Evolutionary conservation across 352 stramenopile species (phyloP).

Genomic region (Phytopythium chamaehyphon): DNA sequence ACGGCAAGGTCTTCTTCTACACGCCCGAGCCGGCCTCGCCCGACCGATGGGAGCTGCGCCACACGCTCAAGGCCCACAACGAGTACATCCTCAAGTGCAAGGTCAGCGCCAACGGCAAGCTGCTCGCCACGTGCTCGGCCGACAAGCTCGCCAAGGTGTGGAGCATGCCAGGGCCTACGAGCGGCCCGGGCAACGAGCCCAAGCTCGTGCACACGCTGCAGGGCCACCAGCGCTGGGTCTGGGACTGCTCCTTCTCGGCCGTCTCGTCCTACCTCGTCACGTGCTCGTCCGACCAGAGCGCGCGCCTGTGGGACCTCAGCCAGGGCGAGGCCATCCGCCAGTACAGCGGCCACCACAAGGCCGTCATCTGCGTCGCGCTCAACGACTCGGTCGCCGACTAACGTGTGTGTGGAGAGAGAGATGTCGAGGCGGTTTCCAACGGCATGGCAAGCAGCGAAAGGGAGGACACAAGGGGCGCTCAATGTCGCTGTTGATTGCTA

Average conservation of each 20-base stretch:
- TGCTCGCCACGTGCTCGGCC: slow-evolving; percentile 91
- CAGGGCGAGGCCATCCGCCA: slow-evolving; percentile 83
- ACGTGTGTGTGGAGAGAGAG: no score
- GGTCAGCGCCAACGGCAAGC: slow-evolving; percentile 80
- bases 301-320: slow-evolving; percentile 96
- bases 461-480: background rate
- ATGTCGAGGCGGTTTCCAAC: no score
- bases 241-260: slow-evolving; percentile 97
- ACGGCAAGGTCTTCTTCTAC: slow-evolving; percentile 95
- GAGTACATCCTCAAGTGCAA: slow-evolving; percentile 90
- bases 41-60: slow-evolving; percentile 61
- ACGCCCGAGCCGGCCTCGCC: slow-evolving; percentile 35
- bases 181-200: slow-evolving; percentile 25
- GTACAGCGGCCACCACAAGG: slow-evolving; percentile 90
- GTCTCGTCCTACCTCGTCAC: slow-evolving; percentile 98
- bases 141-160: slow-evolving; percentile 94
- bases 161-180: slow-evolving; percentile 32
- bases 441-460: no score
- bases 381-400: slow-evolving; percentile 80
- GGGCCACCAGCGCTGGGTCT: slow-evolving; percentile 96
- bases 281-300: slow-evolving; percentile 93
- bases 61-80: slow-evolving; percentile 83
- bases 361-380: slow-evolving; percentile 84
- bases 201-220: slow-evolving; percentile 76
- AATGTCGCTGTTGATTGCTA: background rate